Base-by-base conservation (phyloP, 345 rosid species). In the Cardamine resedifolia region DNA sequence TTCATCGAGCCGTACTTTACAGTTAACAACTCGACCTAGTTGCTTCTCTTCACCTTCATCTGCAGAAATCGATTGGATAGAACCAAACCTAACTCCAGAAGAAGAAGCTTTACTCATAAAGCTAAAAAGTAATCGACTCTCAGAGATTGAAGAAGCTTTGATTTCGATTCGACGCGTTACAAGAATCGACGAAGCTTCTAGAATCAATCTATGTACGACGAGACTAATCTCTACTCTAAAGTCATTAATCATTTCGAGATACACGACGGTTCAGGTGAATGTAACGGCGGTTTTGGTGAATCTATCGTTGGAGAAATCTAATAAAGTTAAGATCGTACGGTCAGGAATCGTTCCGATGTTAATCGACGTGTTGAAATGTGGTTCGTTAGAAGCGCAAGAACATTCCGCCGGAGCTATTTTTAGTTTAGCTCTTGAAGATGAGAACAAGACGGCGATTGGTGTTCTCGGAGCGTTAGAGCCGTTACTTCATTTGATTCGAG, bases 401-500 rank as follows among this genome's bases (percentile, higher is more conserved):
- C 96, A 95, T 65, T 97, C 93, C 26, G 78, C 81, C 27, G 96
- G 91, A 52, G 91, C 88, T 1, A 72, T 91, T 8, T 95, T 91
- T 71, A 91, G 97, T 71, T 71, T 95, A 60, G 88, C 97, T 9
- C 77, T 91, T 0, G 97, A 91, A 3, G 91, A 91, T 36, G 74
- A 82, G 63, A 95, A 88, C 78, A 91, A 88, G 80, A 85, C 87
- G 6, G 99, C 93, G 23, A 87, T 95, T 11, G 99, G 97, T 1
- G 97, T 87, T 0, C 66, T 95, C 47, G 99, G 99, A 12, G 99
- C 87, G 5, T 58, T 95, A 68, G 87, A 84, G 33, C 96, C 99
- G 12, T 81, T 95, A 7, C 60, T 95, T 24, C 87, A 85, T 56
- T 72, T 84, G 75, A 75, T 95, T 7, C 78, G 87, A 66, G 83